phyloP scores from a whole-genome alignment of 2,329 filamentous ascomycete species.

The Macrophomina tecta region DNA sequence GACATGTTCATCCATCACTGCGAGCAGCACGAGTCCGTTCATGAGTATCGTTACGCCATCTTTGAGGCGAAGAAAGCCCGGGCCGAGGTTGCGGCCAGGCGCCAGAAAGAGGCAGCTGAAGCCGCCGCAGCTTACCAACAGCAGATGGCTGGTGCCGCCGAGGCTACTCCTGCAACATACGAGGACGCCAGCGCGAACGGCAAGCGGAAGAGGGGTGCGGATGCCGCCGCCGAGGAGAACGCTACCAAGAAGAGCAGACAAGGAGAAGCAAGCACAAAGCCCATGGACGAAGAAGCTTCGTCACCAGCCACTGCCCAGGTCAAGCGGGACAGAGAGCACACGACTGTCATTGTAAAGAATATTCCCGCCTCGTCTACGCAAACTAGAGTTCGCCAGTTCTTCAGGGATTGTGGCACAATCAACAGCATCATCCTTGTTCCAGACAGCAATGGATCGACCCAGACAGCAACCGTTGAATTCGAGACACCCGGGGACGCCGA shows the following conservation, averaged over 20 bases:
- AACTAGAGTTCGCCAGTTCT: slow-evolving; percentile 82
- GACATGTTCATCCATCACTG: slow-evolving; percentile 80
- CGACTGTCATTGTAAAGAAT: slow-evolving; percentile 80
- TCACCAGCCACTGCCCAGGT: slow-evolving; percentile 29
- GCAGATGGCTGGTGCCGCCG: slow-evolving; percentile 36
- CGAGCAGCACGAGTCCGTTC: slow-evolving; percentile 85
- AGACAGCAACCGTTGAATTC: slow-evolving; percentile 85
- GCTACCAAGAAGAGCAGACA: slow-evolving; percentile 71
- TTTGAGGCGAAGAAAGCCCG: slow-evolving; percentile 74
- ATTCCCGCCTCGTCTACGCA: slow-evolving; percentile 73
- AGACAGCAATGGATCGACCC: slow-evolving; percentile 59
- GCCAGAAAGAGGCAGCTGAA: slow-evolving; percentile 68
- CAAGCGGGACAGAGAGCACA: slow-evolving; percentile 83
- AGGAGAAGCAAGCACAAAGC: slow-evolving; percentile 34
- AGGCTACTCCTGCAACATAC: slow-evolving; percentile 28
- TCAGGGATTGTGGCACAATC: slow-evolving; percentile 86
- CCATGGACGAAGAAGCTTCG: slow-evolving; percentile 28
- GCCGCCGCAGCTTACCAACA: slow-evolving; percentile 53
- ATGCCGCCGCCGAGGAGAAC: slow-evolving; percentile 58
- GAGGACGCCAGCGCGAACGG: slow-evolving; percentile 39
- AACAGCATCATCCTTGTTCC: slow-evolving; percentile 74
- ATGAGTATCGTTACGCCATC: slow-evolving; percentile 74
- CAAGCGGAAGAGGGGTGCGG: slow-evolving; percentile 78
- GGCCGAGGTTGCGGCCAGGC: slow-evolving; percentile 67
- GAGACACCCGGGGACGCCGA: slow-evolving; percentile 78